Percentiles rank a stretch among this genome's conserved stretches.
phyloP scores from a whole-genome alignment of 495 filamentous ascomycete species.

The Podospora pseudopauciseta region DNA sequence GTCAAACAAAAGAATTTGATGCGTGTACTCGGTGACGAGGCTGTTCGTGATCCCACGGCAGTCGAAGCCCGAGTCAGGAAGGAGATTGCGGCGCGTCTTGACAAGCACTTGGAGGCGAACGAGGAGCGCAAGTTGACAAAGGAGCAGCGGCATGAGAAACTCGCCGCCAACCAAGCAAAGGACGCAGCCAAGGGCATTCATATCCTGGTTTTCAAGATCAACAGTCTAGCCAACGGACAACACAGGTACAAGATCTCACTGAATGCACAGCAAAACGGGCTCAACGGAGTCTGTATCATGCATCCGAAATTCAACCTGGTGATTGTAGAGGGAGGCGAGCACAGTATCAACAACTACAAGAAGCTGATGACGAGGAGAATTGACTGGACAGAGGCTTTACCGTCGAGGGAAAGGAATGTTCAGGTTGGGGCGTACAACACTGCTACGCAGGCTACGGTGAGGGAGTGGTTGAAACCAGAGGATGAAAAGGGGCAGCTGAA shows the following conservation, averaged over 20 bases:
- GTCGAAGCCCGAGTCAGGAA: slow-evolving; percentile 90
- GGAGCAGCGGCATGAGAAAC: slow-evolving; percentile 83
- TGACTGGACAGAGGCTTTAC: slow-evolving; percentile 86
- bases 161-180: slow-evolving; percentile 75
- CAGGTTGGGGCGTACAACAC: slow-evolving; percentile 46
- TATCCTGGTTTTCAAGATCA: slow-evolving; percentile 82
- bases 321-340: slow-evolving; percentile 84
- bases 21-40: slow-evolving; percentile 95
- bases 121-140: slow-evolving; percentile 87
- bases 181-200: slow-evolving; percentile 82
- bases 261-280: slow-evolving; percentile 81
- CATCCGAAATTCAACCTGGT: slow-evolving; percentile 83
- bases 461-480: slow-evolving; percentile 70
- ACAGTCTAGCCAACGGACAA: slow-evolving; percentile 80
- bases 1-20: slow-evolving; percentile 95
- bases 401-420: slow-evolving; percentile 55
- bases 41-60: slow-evolving; percentile 95
- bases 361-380: slow-evolving; percentile 88
- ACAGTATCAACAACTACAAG: slow-evolving; percentile 75
- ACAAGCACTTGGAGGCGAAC: slow-evolving; percentile 73
- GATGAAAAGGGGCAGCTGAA: slow-evolving; percentile 76
- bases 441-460: slow-evolving; percentile 40
- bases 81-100: slow-evolving; percentile 80
- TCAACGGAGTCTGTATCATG: slow-evolving; percentile 86
- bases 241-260: slow-evolving; percentile 90